phyloP scores from a whole-genome alignment of 345 rosid genomes.

The Gynandropsis gynandra region DNA sequence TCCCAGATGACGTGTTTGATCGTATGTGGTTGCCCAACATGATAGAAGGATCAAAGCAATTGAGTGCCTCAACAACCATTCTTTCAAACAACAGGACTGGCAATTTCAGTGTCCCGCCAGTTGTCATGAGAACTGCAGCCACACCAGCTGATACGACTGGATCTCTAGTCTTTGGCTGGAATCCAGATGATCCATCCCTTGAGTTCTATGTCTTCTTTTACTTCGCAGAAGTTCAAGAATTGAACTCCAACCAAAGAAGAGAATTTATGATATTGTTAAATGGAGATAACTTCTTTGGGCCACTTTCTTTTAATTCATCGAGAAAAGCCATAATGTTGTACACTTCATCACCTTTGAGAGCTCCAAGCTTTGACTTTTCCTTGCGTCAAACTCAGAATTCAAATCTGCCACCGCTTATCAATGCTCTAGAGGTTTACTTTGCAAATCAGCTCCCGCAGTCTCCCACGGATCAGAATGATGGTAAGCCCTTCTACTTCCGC shows the following conservation, averaged over 20 bases:
- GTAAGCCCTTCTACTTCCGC: slow-evolving; percentile 22
- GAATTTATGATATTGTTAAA: slow-evolving; percentile 21
- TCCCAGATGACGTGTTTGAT: slow-evolving; percentile 35
- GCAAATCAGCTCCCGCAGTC: slow-evolving; percentile 19
- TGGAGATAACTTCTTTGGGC: neutral
- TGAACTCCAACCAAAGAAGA: slow-evolving; percentile 13
- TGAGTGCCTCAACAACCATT: neutral
- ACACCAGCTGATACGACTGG: slow-evolving; percentile 17
- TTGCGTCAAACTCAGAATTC: slow-evolving; percentile 18
- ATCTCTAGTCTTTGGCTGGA: slow-evolving; percentile 28
- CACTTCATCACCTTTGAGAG: neutral
- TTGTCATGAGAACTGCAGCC: slow-evolving; percentile 35
- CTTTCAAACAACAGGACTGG: neutral
- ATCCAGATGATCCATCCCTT: slow-evolving; percentile 18
- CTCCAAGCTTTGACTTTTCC: slow-evolving; percentile 8
- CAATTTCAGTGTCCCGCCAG: slow-evolving; percentile 21
- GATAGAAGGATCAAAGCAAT: neutral
- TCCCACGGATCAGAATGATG: slow-evolving; percentile 23
- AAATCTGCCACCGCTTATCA: slow-evolving; percentile 36
- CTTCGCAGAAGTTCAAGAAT: slow-evolving; percentile 28
- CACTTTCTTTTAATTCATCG: slow-evolving; percentile 13
- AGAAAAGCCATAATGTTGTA: neutral
- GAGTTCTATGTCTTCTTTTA: slow-evolving; percentile 37
- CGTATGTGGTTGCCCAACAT: slow-evolving; percentile 33
- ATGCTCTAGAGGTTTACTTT: slow-evolving; percentile 32